Evolutionary conservation across 257 asterid species (phyloP), one percentile per base, ranked within the genome.

Genomic region (Coffea canephora): DNA sequence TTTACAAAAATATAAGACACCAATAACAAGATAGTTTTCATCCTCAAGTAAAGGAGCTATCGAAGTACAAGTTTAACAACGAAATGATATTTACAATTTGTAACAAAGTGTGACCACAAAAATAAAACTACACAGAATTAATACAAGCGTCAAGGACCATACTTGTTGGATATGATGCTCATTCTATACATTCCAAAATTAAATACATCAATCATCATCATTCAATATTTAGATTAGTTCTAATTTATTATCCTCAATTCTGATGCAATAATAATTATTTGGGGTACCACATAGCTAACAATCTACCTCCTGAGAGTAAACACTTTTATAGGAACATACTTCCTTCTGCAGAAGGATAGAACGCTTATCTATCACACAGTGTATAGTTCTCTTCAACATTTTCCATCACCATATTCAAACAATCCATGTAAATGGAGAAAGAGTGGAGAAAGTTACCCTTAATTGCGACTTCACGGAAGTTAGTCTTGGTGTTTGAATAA

Each of bases 381-480:
- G 19, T 55, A 55, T 54, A 8, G 64, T 55, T n/a, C 11, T 62
- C 34, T 31, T 62, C 34, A 8, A 62, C 68, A 62, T 62, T n/a
- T 14, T 62, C 15, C 9, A 62, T 23, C 68, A 62, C 14, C 25
- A 23, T 8, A 23, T 62, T 62, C 45, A 59, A 78, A n/a, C 3
- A 12, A 16, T 41, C 31, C 48, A 55, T 55, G 64, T 8, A 36
- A 5, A 9, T 3, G 8, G 19, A 46, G 48, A 48, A 12, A 54
- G 43, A 19, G 66, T 59, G 27, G 0, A 45, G 31, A 43, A 57
- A 62, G 43, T 6, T 86, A 95, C 98, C 99, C 85, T 90, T 92
- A 78, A 95, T 74, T 23, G 99, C 99, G 31, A 95, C 97, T 88
- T 93, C 99, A 65, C 97, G 98, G 88, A 95, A 95, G 85, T 95